Conservation (phyloP, 129 eudicot species). For the Arctium minus region DNA sequence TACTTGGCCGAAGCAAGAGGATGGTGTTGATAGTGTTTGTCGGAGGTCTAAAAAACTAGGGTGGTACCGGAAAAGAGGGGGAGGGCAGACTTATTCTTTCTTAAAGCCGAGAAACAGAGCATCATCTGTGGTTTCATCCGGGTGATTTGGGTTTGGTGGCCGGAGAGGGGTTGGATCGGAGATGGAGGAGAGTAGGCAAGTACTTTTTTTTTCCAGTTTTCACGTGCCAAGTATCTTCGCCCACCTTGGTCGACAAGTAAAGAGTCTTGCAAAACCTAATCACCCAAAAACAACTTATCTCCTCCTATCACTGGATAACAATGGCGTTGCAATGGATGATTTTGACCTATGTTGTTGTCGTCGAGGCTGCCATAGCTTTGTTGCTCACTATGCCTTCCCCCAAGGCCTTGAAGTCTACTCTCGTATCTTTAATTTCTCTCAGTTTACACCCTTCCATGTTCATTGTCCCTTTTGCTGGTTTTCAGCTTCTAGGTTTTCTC, state of each 20-base stretch:
- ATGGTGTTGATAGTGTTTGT: too few relatives aligned
- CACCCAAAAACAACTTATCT: not conserved
- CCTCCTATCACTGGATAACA: not conserved
- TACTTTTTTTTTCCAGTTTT: too few relatives aligned
- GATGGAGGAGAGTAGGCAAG: too few relatives aligned
- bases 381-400: conserved; percentile 70
- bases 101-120: too few relatives aligned
- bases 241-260: conserved; percentile 24
- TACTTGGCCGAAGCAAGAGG: too few relatives aligned
- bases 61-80: too few relatives aligned
- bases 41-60: too few relatives aligned
- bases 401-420: conserved; percentile 53
- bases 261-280: conserved; percentile 5
- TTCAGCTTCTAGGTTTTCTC: conserved; percentile 83
- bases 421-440: conserved; percentile 56
- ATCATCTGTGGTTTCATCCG: too few relatives aligned
- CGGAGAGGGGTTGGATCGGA: too few relatives aligned
- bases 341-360: conserved; percentile 79
- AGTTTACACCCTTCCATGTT: conserved; percentile 74
- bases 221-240: conserved; percentile 2
- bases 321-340: conserved; percentile 96
- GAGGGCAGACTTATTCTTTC: too few relatives aligned
- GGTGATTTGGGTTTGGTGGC: too few relatives aligned
- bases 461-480: conserved; percentile 72
- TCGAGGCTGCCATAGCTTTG: conserved; percentile 65